Conservation (phyloP, 78 protist species). For the Protostelium mycophagum region DNA sequence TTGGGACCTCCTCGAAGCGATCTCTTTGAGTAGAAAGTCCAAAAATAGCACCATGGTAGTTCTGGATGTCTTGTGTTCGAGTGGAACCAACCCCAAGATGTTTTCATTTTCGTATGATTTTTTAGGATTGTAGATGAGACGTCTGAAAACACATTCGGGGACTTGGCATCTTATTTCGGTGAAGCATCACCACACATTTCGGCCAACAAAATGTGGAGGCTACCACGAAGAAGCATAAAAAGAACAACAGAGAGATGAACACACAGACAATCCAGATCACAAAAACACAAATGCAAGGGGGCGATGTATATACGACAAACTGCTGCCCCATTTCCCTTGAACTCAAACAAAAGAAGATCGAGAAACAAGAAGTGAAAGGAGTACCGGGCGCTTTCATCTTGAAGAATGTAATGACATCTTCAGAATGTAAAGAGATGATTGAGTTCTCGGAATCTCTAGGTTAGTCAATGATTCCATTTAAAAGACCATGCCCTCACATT, state of each 20-base stretch:
- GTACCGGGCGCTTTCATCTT: background rate
- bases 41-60: too few species aligned
- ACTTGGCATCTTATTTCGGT: background rate
- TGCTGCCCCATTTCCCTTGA: background rate
- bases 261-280: background rate
- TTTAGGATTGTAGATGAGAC: too few species aligned
- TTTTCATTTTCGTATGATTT: too few species aligned
- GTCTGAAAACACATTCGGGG: too few species aligned
- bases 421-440: background rate
- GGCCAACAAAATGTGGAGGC: background rate
- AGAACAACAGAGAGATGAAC: background rate
- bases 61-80: too few species aligned
- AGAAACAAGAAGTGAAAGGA: background rate
- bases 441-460: background rate
- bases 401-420: background rate
- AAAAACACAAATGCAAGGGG: background rate
- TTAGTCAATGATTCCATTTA: background rate
- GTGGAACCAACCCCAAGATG: too few species aligned
- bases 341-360: background rate
- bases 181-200: background rate
- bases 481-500: background rate
- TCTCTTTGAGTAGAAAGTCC: too few species aligned
- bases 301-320: background rate
- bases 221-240: background rate
- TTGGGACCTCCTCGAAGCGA: too few species aligned